A percentile compares a stretch with the other conserved stretches of the same genome.
Evolutionary conservation across 805 yeast genomes (phyloP).

Genomic region (Blastobotrys robertii): DNA sequence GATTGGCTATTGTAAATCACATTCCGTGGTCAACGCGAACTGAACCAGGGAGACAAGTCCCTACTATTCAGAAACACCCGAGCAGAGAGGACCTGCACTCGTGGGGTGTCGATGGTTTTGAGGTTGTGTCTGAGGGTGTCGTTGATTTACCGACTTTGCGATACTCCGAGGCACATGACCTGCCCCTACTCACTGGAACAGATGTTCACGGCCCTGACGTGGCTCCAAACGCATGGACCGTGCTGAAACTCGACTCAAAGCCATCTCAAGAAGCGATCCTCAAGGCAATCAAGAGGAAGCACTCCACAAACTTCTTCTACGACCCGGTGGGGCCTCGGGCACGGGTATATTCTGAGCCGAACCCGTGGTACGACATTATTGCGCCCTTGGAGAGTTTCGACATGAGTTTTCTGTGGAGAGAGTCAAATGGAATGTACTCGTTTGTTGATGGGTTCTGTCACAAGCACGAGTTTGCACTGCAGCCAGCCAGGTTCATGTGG

Average conservation of each 20-base stretch:
- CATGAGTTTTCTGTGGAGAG: constrained; percentile 16
- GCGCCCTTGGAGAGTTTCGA: constrained; percentile 16
- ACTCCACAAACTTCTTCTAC: constrained; percentile 9
- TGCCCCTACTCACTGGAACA: constrained; percentile 16
- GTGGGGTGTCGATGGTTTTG: constrained; percentile 20
- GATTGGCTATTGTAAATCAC: constrained; percentile 18
- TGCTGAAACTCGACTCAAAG: constrained; percentile 6
- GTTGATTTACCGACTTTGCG: constrained; percentile 16
- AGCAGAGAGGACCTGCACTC: constrained; percentile 11
- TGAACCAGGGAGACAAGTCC: constrained; percentile 12
- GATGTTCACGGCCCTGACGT: constrained; percentile 14
- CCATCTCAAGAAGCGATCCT: constrained; percentile 8
- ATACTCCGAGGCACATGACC: constrained; percentile 9
- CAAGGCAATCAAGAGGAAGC: background rate
- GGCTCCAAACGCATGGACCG: constrained; percentile 16
- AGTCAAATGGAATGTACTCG: constrained; percentile 19
- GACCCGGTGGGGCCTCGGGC: constrained; percentile 15
- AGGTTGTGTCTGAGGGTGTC: constrained; percentile 17
- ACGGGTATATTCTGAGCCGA: constrained; percentile 10
- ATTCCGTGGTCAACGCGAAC: constrained; percentile 17
- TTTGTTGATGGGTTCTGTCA: constrained; percentile 19
- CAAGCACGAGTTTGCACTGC: constrained; percentile 10
- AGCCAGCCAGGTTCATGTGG: constrained; percentile 9
- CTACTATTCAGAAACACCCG: constrained; percentile 15
- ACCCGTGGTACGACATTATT: constrained; percentile 10